phyloP scores from a whole-genome alignment of 2,329 filamentous ascomycete species.

The Lachnellula arida region DNA sequence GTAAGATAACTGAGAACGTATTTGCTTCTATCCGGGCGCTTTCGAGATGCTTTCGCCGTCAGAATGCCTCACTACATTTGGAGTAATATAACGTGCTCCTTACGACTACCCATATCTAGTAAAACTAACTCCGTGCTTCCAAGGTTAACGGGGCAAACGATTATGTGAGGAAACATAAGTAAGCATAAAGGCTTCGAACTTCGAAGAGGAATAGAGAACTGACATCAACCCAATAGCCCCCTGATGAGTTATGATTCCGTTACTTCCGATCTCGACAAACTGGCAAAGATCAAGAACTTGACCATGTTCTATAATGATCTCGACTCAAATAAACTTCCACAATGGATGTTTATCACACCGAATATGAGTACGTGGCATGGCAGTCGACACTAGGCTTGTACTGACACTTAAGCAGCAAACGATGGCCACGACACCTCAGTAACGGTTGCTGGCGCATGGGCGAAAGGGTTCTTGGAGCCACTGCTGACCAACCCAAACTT shows the following conservation, averaged over 20 bases:
- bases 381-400: neutral
- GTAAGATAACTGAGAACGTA: constrained; percentile 48
- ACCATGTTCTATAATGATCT: constrained; percentile 65
- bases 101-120: no score
- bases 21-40: no score
- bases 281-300: constrained; percentile 69
- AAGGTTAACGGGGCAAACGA: constrained; percentile 34
- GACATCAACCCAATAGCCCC: constrained; percentile 28
- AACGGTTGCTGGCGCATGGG: constrained; percentile 63
- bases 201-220: neutral
- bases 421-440: constrained; percentile 72
- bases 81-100: no score
- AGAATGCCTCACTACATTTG: neutral
- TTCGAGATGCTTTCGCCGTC: neutral
- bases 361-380: constrained; percentile 51
- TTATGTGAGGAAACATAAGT: constrained; percentile 80
- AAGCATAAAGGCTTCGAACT: constrained; percentile 26
- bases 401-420: constrained; percentile 42
- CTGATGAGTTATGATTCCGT: constrained; percentile 61
- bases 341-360: constrained; percentile 68
- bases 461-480: constrained; percentile 63
- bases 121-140: neutral
- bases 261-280: constrained; percentile 51
- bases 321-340: constrained; percentile 57
- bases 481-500: constrained; percentile 65